Evolutionary conservation across 2,329 filamentous ascomycete genomes (phyloP).

Genomic region (Ceratocystiopsis sp.): DNA sequence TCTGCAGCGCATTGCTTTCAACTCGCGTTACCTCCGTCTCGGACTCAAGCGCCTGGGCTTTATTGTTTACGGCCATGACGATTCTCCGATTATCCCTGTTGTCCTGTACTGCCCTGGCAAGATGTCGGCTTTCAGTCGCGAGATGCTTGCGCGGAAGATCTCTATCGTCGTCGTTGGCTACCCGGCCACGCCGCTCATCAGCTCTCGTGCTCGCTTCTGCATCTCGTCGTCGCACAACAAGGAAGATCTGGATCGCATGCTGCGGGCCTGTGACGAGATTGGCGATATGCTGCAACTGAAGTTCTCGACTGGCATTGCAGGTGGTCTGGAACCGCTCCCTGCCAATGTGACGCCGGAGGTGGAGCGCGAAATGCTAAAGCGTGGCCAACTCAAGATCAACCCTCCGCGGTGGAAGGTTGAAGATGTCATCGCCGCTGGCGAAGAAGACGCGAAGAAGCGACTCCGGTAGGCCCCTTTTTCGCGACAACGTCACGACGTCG

Average conservation of each 20-base stretch:
- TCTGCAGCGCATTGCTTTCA: constrained; percentile 90
- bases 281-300: constrained; percentile 87
- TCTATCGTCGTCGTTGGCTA: constrained; percentile 96
- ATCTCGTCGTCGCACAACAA: constrained; percentile 94
- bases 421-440: constrained; percentile 50
- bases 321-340: constrained; percentile 61
- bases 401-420: constrained; percentile 74
- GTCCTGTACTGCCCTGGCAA: constrained; percentile 97
- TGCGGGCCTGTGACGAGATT: constrained; percentile 81
- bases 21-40: constrained; percentile 93
- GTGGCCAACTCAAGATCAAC: constrained; percentile 53
- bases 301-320: constrained; percentile 90
- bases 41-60: constrained; percentile 92
- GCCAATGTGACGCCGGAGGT: constrained; percentile 55
- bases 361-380: constrained; percentile 50
- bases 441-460: constrained; percentile 14
- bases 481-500: constrained; percentile 4
- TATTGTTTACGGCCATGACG: constrained; percentile 94
- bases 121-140: constrained; percentile 94
- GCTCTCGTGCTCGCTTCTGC: constrained; percentile 88
- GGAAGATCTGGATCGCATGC: constrained; percentile 82
- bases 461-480: constrained; percentile 13
- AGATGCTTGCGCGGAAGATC: constrained; percentile 96
- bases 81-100: constrained; percentile 90
- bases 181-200: constrained; percentile 87